These are phyloP conservation scores for Opeltia flavorubescens DNA, from an alignment of 495 filamentous ascomycete species.

Conservation along the genomic window DNA sequence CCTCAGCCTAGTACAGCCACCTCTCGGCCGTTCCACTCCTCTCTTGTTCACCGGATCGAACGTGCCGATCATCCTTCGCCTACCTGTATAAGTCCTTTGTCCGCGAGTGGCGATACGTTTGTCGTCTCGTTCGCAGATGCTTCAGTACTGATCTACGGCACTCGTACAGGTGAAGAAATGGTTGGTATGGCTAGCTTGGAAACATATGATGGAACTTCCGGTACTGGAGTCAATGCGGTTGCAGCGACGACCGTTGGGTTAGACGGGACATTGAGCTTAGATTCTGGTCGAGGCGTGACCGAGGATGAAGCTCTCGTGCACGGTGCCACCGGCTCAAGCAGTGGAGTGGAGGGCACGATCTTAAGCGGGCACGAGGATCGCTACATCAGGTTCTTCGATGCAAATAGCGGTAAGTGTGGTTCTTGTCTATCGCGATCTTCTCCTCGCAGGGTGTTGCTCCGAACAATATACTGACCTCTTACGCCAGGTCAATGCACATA, in stretches of 20 bases:
- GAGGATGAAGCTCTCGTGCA: slow-evolving; percentile 57
- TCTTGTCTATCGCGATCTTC: no score
- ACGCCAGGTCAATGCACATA: slow-evolving; percentile 93
- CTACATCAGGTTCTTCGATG: slow-evolving; percentile 93
- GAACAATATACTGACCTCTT: neutral
- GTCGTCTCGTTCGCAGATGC: slow-evolving; percentile 87
- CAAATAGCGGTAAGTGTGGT: slow-evolving; percentile 79
- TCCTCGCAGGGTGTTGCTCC: neutral
- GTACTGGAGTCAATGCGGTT: slow-evolving; percentile 79
- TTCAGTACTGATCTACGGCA: slow-evolving; percentile 81
- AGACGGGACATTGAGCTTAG: slow-evolving; percentile 51
- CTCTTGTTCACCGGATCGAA: slow-evolving; percentile 70
- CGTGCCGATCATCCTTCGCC: slow-evolving; percentile 62
- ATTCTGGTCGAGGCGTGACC: slow-evolving; percentile 42
- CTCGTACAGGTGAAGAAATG: slow-evolving; percentile 78
- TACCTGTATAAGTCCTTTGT: slow-evolving; percentile 82
- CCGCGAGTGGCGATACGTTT: slow-evolving; percentile 75
- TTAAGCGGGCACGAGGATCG: slow-evolving; percentile 93
- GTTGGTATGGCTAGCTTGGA: slow-evolving; percentile 83
- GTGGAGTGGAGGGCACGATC: slow-evolving; percentile 77
- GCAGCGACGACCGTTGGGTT: slow-evolving; percentile 74
- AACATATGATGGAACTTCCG: slow-evolving; percentile 75
- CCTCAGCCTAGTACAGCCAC: slow-evolving; percentile 78
- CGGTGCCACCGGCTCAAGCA: slow-evolving; percentile 72
- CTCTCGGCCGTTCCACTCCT: slow-evolving; percentile 48